A percentile compares a stretch with the other conserved stretches of the same genome.
phyloP scores from a whole-genome alignment of 805 yeast genomes.

The Ogataea henricii region DNA sequence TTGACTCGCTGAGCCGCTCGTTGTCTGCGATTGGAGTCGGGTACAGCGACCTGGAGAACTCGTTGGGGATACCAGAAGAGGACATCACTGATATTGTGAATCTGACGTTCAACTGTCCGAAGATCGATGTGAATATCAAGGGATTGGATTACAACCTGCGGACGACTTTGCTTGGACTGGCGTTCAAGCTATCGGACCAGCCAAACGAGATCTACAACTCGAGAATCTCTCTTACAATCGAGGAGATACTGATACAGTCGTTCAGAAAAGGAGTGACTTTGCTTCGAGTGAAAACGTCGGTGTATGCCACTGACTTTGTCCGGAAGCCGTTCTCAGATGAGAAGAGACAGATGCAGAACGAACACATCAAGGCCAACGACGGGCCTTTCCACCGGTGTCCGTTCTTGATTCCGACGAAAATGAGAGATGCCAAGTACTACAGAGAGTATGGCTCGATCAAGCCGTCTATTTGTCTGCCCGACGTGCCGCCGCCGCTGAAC shows the following conservation, averaged over 20 bases:
- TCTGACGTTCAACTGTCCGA: conserved; percentile 56
- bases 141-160: conserved; percentile 30
- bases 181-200: conserved; percentile 62
- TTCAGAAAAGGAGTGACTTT: conserved; percentile 22
- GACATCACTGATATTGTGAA: conserved; percentile 69
- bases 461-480: conserved; percentile 66
- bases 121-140: conserved; percentile 45
- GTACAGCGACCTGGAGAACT: conserved; percentile 74
- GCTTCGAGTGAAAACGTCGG: conserved; percentile 55
- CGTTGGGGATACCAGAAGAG: conserved; percentile 57
- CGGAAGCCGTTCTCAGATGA: conserved; percentile 50
- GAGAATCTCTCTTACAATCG: conserved; percentile 51
- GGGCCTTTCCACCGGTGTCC: conserved; percentile 81
- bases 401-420: conserved; percentile 59
- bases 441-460: conserved; percentile 51
- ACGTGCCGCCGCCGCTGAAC: conserved; percentile 60
- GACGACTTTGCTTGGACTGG: conserved; percentile 29
- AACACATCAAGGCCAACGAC: conserved; percentile 70
- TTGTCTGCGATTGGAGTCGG: conserved; percentile 58
- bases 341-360: conserved; percentile 56
- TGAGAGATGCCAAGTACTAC: conserved; percentile 50
- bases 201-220: conserved; percentile 66
- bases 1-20: conserved; percentile 46
- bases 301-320: conserved; percentile 60
- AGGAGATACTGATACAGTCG: conserved; percentile 41